phyloP scores from a whole-genome alignment of 2,329 filamentous ascomycete species.

The Aureobasidium pullulans region DNA sequence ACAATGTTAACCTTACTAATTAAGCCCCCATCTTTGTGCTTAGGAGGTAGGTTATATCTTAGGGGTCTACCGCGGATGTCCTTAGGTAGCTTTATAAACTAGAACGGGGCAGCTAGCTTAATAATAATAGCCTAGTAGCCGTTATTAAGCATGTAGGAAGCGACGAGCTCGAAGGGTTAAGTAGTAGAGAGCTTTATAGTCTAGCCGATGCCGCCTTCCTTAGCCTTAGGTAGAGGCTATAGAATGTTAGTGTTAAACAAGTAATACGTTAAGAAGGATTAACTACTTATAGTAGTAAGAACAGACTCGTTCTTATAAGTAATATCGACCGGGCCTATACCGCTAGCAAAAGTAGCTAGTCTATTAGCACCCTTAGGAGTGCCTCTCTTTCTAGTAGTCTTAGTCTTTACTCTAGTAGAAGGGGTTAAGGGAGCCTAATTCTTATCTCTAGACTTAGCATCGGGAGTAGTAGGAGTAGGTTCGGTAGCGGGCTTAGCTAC shows the following conservation, averaged over 20 bases:
- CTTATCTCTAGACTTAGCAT: slow-evolving; percentile 11
- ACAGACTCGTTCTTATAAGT: slow-evolving; percentile 19
- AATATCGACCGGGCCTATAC: slow-evolving; percentile 21
- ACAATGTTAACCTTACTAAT: slow-evolving; percentile 24
- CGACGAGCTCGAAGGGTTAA: slow-evolving; percentile 26
- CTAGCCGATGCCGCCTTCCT: slow-evolving; percentile 21
- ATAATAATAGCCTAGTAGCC: slow-evolving; percentile 30
- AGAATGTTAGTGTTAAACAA: background rate
- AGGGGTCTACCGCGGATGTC: background rate
- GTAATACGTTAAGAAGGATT: no score
- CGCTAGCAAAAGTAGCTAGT: slow-evolving; percentile 16
- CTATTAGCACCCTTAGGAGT: background rate
- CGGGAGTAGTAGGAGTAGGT: slow-evolving; percentile 14
- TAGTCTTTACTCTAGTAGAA: slow-evolving; percentile 8
- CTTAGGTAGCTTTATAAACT: slow-evolving; percentile 24
- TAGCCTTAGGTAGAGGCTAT: slow-evolving; percentile 16
- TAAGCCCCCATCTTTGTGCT: slow-evolving; percentile 15
- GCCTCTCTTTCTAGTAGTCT: slow-evolving; percentile 17
- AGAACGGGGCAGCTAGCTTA: slow-evolving; percentile 28
- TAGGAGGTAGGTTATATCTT: slow-evolving; percentile 16
- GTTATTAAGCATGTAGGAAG: slow-evolving; percentile 26
- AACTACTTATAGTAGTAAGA: slow-evolving; percentile 16
- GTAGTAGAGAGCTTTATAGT: slow-evolving; percentile 25
- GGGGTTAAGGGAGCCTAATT: background rate
- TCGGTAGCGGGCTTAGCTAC: slow-evolving; percentile 9